phyloP scores from a whole-genome alignment of 805 yeast species.

The Lipomyces chichibuensis region DNA sequence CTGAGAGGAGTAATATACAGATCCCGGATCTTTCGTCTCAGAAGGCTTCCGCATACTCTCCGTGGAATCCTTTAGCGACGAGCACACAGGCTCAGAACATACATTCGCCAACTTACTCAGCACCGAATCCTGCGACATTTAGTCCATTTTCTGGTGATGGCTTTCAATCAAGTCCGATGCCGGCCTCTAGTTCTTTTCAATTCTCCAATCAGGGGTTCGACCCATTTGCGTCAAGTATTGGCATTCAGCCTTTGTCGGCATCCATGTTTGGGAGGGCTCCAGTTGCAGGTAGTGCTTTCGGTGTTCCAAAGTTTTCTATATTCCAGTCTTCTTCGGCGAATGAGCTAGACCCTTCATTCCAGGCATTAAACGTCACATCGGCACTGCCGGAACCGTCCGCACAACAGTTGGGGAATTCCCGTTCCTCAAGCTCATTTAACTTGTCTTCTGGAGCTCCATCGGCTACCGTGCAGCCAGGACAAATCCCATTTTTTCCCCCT shows the following conservation, averaged over 20 bases:
- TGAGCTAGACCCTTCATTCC: neutral
- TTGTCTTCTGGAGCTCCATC: neutral
- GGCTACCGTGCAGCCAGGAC: neutral
- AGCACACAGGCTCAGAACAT: neutral
- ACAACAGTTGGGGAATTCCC: neutral
- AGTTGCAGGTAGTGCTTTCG: neutral
- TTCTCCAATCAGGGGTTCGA: neutral
- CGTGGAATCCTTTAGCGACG: neutral
- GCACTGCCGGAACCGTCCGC: neutral
- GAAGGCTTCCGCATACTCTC: neutral
- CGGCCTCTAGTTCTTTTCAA: neutral
- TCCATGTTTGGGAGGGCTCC: neutral
- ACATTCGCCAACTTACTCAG: neutral
- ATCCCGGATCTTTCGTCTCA: neutral
- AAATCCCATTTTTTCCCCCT: neutral
- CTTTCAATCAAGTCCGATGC: neutral
- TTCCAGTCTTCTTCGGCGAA: neutral
- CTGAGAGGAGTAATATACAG: neutral
- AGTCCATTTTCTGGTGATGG: neutral
- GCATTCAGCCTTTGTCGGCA: neutral
- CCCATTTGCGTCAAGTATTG: neutral
- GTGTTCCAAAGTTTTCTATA: neutral
- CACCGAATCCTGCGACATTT: neutral
- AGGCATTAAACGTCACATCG: neutral
- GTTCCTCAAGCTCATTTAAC: neutral